phyloP scores from a whole-genome alignment of 2,329 filamentous ascomycete species.

The Dactylellina leptospora region DNA sequence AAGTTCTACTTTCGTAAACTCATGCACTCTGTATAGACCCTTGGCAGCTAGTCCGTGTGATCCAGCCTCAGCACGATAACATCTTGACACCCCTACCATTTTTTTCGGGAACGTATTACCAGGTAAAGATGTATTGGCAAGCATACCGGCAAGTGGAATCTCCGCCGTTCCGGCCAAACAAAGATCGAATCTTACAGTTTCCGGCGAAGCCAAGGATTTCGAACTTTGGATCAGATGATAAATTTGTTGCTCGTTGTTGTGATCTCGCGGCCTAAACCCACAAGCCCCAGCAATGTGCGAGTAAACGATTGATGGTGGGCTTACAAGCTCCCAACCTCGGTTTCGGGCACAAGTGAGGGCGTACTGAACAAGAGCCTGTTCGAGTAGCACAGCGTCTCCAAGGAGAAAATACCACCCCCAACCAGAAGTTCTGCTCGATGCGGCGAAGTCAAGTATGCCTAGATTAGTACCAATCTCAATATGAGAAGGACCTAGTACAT shows the following conservation, averaged over 20 bases:
- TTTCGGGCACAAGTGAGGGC: conserved; percentile 76
- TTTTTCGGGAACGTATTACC: conserved; percentile 76
- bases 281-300: conserved; percentile 88
- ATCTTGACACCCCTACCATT: conserved; percentile 84
- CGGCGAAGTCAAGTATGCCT: conserved; percentile 88
- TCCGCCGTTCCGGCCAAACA: conserved; percentile 89
- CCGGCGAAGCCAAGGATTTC: background rate
- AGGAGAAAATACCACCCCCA: conserved; percentile 98
- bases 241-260: conserved; percentile 89
- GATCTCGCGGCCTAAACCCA: conserved; percentile 92
- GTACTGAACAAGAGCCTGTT: conserved; percentile 91
- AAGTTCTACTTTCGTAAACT: conserved; percentile 98
- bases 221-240: conserved; percentile 76
- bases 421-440: conserved; percentile 80
- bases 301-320: conserved; percentile 90
- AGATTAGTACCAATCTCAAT: conserved; percentile 85
- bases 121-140: conserved; percentile 75
- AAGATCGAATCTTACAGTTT: conserved; percentile 72
- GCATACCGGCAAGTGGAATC: conserved; percentile 91
- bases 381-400: conserved; percentile 91
- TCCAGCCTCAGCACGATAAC: conserved; percentile 94
- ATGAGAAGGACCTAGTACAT: conserved; percentile 67
- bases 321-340: conserved; percentile 80
- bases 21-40: conserved; percentile 94
- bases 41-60: conserved; percentile 89